Conservation (phyloP, 495 filamentous ascomycete species). For the Tuber magnatum region DNA sequence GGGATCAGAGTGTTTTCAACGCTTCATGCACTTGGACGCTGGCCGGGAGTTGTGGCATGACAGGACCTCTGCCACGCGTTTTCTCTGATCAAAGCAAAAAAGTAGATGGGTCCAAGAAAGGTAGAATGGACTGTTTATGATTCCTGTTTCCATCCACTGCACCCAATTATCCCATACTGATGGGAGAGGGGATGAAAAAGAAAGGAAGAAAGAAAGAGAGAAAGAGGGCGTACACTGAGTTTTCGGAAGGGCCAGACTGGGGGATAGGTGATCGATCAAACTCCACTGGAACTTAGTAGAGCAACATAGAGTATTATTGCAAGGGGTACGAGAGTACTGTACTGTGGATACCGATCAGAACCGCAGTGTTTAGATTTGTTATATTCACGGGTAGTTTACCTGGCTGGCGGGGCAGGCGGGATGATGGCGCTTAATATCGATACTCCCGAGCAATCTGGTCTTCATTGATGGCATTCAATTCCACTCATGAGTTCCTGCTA, state of each 20-base stretch:
- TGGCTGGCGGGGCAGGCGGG: slow-evolving; percentile 41
- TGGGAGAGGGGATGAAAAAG: too few relatives aligned
- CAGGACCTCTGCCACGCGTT: slow-evolving; percentile 40
- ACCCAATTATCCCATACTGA: neutral
- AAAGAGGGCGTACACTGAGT: neutral
- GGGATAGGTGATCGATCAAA: neutral
- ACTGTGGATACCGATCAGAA: neutral
- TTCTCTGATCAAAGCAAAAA: slow-evolving; percentile 42
- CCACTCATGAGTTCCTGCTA: neutral
- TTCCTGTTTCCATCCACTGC: neutral
- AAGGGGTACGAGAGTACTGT: neutral
- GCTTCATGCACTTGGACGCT: neutral
- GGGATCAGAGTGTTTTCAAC: neutral
- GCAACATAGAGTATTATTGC: neutral
- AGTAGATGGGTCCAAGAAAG: neutral
- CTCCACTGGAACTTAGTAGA: neutral
- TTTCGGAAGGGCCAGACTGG: neutral
- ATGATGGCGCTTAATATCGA: slow-evolving; percentile 13
- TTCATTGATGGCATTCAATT: neutral
- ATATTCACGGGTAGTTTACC: slow-evolving; percentile 29
- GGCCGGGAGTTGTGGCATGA: slow-evolving; percentile 35
- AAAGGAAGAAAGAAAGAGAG: neutral
- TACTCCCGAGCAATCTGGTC: neutral
- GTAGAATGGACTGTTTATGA: neutral
- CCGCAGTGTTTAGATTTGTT: neutral